phyloP scores from a whole-genome alignment of 108 stramenopile genomes.

The Nannochloropsis gaditana region DNA sequence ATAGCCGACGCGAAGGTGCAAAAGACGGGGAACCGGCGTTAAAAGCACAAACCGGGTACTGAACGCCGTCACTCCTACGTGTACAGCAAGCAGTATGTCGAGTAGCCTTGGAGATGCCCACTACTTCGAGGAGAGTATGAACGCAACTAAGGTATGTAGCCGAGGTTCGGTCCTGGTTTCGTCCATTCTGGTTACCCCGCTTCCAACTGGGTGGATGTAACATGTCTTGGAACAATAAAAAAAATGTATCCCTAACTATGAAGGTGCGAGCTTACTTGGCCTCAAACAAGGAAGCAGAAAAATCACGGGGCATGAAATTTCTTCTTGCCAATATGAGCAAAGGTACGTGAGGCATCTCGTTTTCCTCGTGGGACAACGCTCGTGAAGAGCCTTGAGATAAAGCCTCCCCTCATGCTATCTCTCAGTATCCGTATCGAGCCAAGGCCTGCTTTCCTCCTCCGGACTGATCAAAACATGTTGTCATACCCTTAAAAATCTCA shows the following conservation, averaged over 20 bases:
- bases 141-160: constrained; percentile 70
- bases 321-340: constrained; percentile 91
- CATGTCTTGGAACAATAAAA: not conserved
- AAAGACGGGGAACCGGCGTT: no score
- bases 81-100: constrained; percentile 30
- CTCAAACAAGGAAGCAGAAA: constrained; percentile 50
- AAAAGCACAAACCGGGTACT: no score
- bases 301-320: constrained; percentile 95
- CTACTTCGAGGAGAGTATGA: constrained; percentile 94
- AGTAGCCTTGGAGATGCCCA: constrained; percentile 68
- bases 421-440: no score
- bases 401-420: no score
- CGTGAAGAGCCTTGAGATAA: no score
- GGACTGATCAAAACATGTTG: not conserved
- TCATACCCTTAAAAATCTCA: not conserved
- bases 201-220: not conserved
- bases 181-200: not conserved
- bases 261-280: not conserved
- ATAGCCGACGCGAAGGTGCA: no score
- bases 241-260: no score
- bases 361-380: no score
- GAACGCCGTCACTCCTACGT: no score
- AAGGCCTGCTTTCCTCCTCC: no score
- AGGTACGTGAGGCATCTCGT: constrained; percentile 21
- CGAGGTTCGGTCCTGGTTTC: not conserved